These are phyloP conservation scores for Solanum hybrid DNA, from an alignment of 305 asterid genomes.

Conservation along the genomic window DNA sequence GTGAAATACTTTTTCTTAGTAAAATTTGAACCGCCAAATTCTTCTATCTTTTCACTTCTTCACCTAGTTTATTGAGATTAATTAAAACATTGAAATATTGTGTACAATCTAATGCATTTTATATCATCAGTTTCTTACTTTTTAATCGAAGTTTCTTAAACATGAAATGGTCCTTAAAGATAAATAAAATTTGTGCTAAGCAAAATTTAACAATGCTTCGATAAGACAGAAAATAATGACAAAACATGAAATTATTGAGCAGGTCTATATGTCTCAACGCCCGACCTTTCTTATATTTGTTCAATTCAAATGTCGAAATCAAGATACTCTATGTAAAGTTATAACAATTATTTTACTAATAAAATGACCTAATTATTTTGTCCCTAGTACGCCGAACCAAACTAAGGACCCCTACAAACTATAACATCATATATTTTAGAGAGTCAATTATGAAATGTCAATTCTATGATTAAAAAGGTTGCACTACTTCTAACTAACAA, in stretches of 20 bases:
- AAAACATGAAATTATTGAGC: neutral
- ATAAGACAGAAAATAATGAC: neutral
- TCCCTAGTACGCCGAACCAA: neutral
- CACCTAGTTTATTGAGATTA: neutral
- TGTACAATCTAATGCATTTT: neutral
- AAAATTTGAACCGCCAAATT: neutral
- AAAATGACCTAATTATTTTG: neutral
- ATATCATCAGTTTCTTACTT: neutral
- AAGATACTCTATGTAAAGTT: neutral
- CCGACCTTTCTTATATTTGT: neutral
- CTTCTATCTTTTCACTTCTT: neutral
- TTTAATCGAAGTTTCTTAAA: neutral
- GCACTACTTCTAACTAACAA: constrained; percentile 1
- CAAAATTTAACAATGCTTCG: neutral
- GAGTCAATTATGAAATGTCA: neutral
- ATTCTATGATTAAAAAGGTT: neutral
- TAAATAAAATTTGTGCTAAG: neutral
- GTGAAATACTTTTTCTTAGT: neutral
- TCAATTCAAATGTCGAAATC: neutral
- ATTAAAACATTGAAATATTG: neutral
- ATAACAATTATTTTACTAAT: neutral
- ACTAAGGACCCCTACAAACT: neutral
- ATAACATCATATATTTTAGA: neutral
- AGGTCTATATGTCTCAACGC: neutral
- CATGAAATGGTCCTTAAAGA: neutral